phyloP scores from a whole-genome alignment of 805 yeast species.

The Nakazawaea sp. region DNA sequence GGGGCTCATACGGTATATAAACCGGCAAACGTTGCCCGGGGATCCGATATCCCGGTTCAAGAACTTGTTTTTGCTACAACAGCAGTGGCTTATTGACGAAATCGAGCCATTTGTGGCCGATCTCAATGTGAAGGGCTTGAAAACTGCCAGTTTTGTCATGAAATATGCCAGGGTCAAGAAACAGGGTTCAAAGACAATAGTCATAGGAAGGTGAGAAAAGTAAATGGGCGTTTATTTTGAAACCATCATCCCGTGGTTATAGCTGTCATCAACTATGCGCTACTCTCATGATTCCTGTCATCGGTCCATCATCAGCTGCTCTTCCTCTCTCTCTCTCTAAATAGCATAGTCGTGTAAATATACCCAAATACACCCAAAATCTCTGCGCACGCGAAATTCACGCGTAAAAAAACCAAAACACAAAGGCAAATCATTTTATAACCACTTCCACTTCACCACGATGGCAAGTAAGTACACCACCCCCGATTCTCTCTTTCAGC shows the following conservation, averaged over 20 bases:
- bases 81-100: conserved; percentile 56
- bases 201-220: conserved; percentile 1
- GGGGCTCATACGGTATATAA: conserved; percentile 44
- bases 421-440: neutral
- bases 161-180: conserved; percentile 54
- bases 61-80: conserved; percentile 45
- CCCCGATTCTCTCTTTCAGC: no score
- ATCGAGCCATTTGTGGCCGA: conserved; percentile 58
- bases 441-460: neutral
- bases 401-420: no score
- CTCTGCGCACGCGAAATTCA: no score
- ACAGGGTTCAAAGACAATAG: conserved; percentile 12
- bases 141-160: conserved; percentile 51
- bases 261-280: no score
- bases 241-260: no score
- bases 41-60: conserved; percentile 44
- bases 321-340: no score
- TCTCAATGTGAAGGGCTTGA: conserved; percentile 44
- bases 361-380: no score
- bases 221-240: no score
- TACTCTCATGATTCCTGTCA: no score
- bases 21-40: conserved; percentile 38
- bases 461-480: conserved; percentile 10
- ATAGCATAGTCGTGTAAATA: no score
- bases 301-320: no score